These are phyloP conservation scores for Globisporangium abappressorium DNA, from an alignment of 352 stramenopile species.

Conservation along the genomic window DNA sequence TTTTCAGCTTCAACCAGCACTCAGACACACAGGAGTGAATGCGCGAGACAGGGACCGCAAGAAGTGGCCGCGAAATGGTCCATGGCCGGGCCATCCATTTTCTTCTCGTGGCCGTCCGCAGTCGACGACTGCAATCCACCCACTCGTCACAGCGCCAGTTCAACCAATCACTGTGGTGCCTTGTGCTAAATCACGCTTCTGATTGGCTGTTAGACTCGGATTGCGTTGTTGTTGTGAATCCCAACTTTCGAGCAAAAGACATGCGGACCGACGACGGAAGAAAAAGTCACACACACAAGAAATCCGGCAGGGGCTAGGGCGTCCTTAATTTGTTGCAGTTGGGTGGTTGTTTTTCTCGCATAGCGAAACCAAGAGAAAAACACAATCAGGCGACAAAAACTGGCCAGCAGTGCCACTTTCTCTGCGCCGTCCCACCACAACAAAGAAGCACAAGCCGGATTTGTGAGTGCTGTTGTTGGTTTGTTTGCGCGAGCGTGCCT, in stretches of 20 bases:
- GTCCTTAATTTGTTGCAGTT: not conserved
- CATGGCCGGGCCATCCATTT: constrained; percentile 3
- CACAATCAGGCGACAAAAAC: not conserved
- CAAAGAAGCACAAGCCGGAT: constrained; percentile 4
- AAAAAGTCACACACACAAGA: too few relatives aligned
- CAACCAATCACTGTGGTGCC: not conserved
- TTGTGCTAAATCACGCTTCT: not conserved
- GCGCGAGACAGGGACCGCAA: not conserved
- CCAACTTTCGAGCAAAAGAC: not conserved
- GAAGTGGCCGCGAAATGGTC: not conserved
- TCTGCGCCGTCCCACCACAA: constrained; percentile 5
- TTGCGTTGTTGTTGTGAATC: not conserved
- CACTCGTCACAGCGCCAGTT: not conserved
- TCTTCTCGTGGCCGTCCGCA: not conserved
- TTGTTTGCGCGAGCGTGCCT: constrained; percentile 10
- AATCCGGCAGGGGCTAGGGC: not conserved
- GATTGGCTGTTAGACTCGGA: not conserved
- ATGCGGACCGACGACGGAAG: not conserved
- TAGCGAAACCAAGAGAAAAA: not conserved
- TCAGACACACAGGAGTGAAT: constrained; percentile 5
- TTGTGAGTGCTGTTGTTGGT: constrained; percentile 1
- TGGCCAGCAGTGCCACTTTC: not conserved
- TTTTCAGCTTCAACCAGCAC: constrained; percentile 1
- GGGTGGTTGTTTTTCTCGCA: not conserved
- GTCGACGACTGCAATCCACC: not conserved